Conservation (phyloP, 2,329 filamentous ascomycete species). For the Keithomyces neogunnii region DNA sequence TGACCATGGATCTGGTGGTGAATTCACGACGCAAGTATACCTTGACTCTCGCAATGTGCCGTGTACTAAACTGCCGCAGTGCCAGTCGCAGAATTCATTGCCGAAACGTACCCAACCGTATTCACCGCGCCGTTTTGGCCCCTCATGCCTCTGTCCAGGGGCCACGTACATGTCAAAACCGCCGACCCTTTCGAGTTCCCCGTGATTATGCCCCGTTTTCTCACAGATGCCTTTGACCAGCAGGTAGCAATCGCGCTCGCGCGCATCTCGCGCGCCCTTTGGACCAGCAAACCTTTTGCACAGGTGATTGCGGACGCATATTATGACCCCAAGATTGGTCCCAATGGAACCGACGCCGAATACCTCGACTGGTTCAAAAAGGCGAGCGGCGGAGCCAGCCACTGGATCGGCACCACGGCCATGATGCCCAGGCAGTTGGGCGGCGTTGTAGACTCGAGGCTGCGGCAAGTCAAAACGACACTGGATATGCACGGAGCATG, state of each 20-base stretch:
- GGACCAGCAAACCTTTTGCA: conserved; percentile 10
- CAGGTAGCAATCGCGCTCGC: conserved; percentile 11
- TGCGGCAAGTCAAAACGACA: conserved; percentile 7
- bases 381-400: conserved; percentile 9
- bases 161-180: conserved; percentile 15
- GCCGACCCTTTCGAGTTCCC: conserved; percentile 11
- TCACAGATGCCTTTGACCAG: conserved; percentile 14
- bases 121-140: conserved; percentile 15
- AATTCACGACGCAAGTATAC: conserved; percentile 5
- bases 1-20: conserved; percentile 13
- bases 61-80: conserved; percentile 7
- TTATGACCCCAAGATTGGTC: conserved; percentile 11
- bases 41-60: no score
- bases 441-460: conserved; percentile 12
- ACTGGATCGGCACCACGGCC: conserved; percentile 17
- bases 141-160: conserved; percentile 14
- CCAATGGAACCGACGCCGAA: conserved; percentile 12
- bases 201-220: conserved; percentile 13
- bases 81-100: conserved; percentile 13
- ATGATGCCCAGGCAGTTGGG: conserved; percentile 15
- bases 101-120: conserved; percentile 8
- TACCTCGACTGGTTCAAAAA: conserved; percentile 12
- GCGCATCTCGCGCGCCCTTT: conserved; percentile 9
- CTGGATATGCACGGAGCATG: not conserved
- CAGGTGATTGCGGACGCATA: conserved; percentile 12